These are phyloP conservation scores for Coriaria nepalensis DNA, from an alignment of 306 rosid genomes.

Conservation along the genomic window DNA sequence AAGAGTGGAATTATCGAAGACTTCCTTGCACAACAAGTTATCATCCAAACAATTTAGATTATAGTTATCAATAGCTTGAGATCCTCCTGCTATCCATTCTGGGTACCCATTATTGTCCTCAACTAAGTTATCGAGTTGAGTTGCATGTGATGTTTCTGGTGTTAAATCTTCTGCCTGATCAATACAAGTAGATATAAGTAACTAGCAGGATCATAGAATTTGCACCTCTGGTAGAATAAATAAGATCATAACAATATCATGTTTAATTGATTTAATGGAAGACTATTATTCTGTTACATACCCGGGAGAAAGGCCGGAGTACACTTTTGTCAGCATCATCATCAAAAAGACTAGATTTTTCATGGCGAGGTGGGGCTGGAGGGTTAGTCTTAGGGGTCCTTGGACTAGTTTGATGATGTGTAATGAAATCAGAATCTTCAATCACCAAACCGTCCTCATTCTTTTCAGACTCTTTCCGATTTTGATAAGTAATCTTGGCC, in stretches of 20 bases:
- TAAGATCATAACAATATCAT: background rate
- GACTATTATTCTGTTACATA: slow-evolving; percentile 7
- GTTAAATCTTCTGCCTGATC: slow-evolving; percentile 30
- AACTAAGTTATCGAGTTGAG: slow-evolving; percentile 12
- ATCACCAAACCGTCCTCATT: slow-evolving; percentile 22
- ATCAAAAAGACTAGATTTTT: slow-evolving; percentile 21
- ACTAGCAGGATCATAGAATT: background rate
- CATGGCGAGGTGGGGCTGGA: slow-evolving; percentile 47
- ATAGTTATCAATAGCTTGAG: slow-evolving; percentile 38
- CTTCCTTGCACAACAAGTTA: slow-evolving; percentile 59
- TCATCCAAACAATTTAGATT: slow-evolving; percentile 33
- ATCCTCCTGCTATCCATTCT: slow-evolving; percentile 64
- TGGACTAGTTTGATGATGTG: slow-evolving; percentile 40
- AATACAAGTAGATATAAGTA: slow-evolving; percentile 8
- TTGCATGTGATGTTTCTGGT: slow-evolving; percentile 18
- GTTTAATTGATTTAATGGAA: background rate
- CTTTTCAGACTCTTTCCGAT: slow-evolving; percentile 37
- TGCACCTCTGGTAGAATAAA: slow-evolving; percentile 5
- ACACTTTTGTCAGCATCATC: slow-evolving; percentile 22
- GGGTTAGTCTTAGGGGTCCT: slow-evolving; percentile 57
- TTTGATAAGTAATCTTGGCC: slow-evolving; percentile 56
- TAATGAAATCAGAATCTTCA: slow-evolving; percentile 28
- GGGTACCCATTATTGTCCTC: slow-evolving; percentile 18
- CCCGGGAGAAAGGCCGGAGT: slow-evolving; percentile 28
- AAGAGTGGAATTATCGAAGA: slow-evolving; percentile 22